Evolutionary conservation across 2,329 filamentous ascomycete species (phyloP), one percentile per base, ranked within the genome.

Genomic region (Fusarium equiseti): DNA sequence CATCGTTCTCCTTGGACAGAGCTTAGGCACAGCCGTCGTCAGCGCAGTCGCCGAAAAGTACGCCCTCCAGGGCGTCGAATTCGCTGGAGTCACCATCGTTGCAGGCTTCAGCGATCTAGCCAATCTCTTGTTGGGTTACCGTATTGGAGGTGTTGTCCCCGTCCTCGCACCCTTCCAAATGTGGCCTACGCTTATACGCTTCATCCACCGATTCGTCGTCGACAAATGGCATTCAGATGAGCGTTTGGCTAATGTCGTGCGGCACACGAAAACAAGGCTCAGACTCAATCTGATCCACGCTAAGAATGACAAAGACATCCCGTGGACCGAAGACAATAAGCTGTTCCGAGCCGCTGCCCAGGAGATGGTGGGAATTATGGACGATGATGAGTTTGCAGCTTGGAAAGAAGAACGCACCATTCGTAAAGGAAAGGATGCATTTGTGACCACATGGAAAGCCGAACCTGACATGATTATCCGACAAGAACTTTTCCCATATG

Each of bases 1-100:
- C 27, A 96, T 97, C 68, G 89, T 95, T 5, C 84, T 98, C 29
- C 83, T 97, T 5, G 95, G 95, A 20, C 95, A 98, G 75, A 96
- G 92, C 74, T 86, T 98, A 1, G 95, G 95, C 26, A 97, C 95
- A 1, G 95, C 93, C 1, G 92, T 98, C 3, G 89, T 91, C 8
- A 87, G 90, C 48, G 95, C 89, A 4, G 89, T 93, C 2, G 90
- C 89, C 3, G 90, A 97, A 75, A 86, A 89, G 59, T 95, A 92
- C 74, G 86, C 88, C 5, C 76, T 83, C 53, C 81, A 83, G 57
- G 86, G 85, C 7, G 83, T 89, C 46, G 89, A 92, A 29, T 97
- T 97, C 75, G 94, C 93, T 1, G 92, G 92, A 18, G 84, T 97
- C 4, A 84, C 98, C 24, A 87, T 98, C 15, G 88, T 97, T 7